These are phyloP conservation scores for Sonneratia caseolaris DNA, from an alignment of 345 rosid species.

Conservation along the genomic window DNA sequence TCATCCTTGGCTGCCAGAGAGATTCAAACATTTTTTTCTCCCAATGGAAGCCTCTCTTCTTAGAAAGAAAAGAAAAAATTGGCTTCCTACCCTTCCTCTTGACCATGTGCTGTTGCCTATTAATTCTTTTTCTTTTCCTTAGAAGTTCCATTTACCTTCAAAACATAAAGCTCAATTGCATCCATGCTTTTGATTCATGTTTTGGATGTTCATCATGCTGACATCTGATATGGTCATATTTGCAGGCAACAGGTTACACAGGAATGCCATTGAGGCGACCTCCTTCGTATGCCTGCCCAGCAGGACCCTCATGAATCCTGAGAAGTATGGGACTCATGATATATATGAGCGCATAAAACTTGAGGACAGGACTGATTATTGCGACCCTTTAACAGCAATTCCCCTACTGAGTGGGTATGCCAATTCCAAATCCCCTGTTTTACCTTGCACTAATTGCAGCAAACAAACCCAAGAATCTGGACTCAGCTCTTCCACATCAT, in stretches of 20 bases:
- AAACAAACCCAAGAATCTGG: conserved; percentile 26
- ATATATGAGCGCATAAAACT: conserved; percentile 35
- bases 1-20: background rate
- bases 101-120: no score
- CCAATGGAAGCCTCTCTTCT: no score
- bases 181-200: background rate
- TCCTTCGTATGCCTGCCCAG: conserved; percentile 46
- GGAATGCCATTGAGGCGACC: conserved; percentile 21
- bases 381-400: conserved; percentile 23
- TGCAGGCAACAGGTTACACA: conserved; percentile 28
- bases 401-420: conserved; percentile 20
- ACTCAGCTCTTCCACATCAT: conserved; percentile 13
- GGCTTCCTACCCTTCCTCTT: no score
- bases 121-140: no score
- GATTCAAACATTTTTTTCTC: background rate
- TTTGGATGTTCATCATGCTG: conserved; percentile 2
- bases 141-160: background rate
- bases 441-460: conserved; percentile 19
- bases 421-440: conserved; percentile 23
- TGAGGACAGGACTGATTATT: conserved; percentile 33
- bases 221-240: background rate
- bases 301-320: conserved; percentile 20
- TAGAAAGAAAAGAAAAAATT: no score
- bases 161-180: background rate
- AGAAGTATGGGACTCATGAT: conserved; percentile 30